These are phyloP conservation scores for Paspalum notatum DNA, from an alignment of 176 grass and related monocot genomes.

Conservation along the genomic window DNA sequence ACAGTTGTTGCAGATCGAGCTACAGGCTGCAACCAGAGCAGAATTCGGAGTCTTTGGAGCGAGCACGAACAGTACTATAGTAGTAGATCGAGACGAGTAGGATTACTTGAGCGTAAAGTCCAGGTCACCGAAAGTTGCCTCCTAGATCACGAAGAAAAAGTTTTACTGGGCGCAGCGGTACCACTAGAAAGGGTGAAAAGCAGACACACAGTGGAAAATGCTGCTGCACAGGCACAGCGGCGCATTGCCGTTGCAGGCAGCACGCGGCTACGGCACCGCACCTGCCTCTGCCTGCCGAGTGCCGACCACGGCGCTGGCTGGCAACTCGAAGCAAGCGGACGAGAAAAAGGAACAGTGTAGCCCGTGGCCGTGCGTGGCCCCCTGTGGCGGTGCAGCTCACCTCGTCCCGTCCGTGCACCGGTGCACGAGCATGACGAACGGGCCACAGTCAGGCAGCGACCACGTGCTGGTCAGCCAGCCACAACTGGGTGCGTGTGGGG, in stretches of 20 bases:
- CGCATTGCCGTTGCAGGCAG: not conserved
- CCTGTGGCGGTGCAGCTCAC: not conserved
- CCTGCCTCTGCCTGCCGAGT: constrained; percentile 24
- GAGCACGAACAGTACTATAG: not conserved
- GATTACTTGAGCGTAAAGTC: not conserved
- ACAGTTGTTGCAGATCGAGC: not conserved
- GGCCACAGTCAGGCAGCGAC: not conserved
- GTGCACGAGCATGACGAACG: not conserved
- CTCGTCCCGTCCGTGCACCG: not conserved
- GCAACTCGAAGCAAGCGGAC: constrained; percentile 1
- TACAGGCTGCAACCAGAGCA: not conserved
- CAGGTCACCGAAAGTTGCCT: not conserved
- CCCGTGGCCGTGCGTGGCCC: no score
- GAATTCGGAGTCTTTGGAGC: not conserved
- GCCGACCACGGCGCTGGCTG: not conserved
- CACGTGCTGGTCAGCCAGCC: not conserved
- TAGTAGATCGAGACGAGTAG: no score
- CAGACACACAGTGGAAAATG: not conserved
- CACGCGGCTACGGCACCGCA: constrained; percentile 32
- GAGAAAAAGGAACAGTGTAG: not conserved
- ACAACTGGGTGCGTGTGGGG: not conserved
- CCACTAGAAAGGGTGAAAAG: not conserved
- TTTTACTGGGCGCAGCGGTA: not conserved
- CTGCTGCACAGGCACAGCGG: not conserved
- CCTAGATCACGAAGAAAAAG: not conserved